A percentile compares a stretch with the other conserved stretches of the same genome.
Conservation (phyloP, 108 stramenopile genomes). For the Fragilaria crotonensis region DNA sequence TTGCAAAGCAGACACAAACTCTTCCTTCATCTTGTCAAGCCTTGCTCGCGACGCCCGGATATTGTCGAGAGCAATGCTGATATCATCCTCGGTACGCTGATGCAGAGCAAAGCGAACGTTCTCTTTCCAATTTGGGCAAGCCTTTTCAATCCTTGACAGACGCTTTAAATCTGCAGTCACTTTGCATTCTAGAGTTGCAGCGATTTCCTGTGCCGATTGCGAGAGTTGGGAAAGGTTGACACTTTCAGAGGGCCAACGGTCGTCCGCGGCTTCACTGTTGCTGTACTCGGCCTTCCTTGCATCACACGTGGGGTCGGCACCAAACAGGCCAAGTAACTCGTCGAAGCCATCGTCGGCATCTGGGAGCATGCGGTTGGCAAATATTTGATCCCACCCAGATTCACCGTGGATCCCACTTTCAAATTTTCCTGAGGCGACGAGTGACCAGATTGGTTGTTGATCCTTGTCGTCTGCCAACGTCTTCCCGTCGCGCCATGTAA, state of each 20-base stretch:
- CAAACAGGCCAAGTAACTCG: conserved; percentile 12
- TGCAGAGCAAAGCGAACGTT: conserved; percentile 32
- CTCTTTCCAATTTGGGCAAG: conserved; percentile 45
- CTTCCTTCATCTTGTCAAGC: conserved; percentile 9
- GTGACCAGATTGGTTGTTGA: neutral
- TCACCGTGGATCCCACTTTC: neutral
- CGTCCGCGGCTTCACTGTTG: neutral
- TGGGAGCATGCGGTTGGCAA: neutral
- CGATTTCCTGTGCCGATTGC: conserved; percentile 10
- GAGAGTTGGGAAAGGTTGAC: conserved; percentile 14
- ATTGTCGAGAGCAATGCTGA: conserved; percentile 22
- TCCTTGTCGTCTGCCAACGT: neutral
- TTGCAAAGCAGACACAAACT: conserved; percentile 17
- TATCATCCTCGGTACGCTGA: conserved; percentile 19
- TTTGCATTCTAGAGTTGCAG: conserved; percentile 7
- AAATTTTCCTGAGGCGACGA: neutral
- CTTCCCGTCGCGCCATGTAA: neutral
- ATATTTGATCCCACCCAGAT: conserved; percentile 9
- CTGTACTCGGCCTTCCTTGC: no score
- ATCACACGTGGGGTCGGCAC: no score
- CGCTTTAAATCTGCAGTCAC: conserved; percentile 5
- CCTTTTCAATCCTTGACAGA: conserved; percentile 5
- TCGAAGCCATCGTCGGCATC: conserved; percentile 4
- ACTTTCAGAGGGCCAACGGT: neutral
- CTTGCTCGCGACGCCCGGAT: conserved; percentile 8